These are phyloP conservation scores for Zelonia costaricensis DNA, from an alignment of 208 protist genomes.

Conservation along the genomic window DNA sequence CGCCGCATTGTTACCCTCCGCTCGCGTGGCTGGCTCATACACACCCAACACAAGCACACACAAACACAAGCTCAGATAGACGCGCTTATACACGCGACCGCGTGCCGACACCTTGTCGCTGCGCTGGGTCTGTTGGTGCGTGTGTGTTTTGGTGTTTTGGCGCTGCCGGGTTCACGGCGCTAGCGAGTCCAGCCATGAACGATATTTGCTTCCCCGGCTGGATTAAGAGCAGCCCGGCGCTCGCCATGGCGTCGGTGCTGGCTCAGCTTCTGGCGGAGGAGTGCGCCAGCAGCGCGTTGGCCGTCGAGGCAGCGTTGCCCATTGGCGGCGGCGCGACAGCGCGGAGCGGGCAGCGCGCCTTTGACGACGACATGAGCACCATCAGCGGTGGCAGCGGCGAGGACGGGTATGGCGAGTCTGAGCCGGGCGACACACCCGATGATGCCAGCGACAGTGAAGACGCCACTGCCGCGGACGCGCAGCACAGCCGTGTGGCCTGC, in stretches of 20 bases:
- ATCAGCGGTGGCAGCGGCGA: conserved; percentile 8
- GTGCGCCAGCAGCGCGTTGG: neutral
- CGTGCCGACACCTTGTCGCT: no score
- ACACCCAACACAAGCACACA: no score
- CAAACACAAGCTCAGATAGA: no score
- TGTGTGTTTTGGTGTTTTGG: neutral
- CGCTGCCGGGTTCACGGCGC: no score
- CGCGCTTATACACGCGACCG: no score
- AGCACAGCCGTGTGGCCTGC: neutral
- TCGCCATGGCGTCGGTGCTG: conserved; percentile 63
- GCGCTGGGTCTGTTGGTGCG: neutral
- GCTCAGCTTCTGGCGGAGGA: conserved; percentile 25
- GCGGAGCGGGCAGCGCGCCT: neutral
- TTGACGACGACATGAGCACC: neutral
- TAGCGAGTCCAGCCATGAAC: no score
- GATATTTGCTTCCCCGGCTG: conserved; percentile 75
- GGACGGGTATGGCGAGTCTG: neutral
- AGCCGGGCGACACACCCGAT: neutral
- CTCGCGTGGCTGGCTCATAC: no score
- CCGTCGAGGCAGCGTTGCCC: neutral
- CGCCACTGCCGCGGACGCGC: neutral
- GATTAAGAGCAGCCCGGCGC: conserved; percentile 57
- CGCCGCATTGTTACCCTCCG: neutral
- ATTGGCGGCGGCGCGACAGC: no score
- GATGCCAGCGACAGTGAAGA: neutral